phyloP scores from a whole-genome alignment of 768 basidiomycete species.

The Lyophyllum shimeji region DNA sequence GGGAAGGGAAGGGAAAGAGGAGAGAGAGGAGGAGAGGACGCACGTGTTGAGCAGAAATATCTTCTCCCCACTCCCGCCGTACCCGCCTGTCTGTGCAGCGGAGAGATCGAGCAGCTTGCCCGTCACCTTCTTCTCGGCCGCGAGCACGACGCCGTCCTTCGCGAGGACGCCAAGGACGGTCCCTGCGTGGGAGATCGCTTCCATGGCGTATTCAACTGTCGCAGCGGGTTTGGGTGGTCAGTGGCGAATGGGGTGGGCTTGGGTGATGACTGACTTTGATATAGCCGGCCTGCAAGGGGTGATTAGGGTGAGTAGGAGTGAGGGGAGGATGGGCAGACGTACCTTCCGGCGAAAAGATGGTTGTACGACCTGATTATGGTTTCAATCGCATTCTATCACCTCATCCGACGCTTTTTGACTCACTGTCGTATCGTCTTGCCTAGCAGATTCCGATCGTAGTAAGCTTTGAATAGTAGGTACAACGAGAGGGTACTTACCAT shows the following conservation, averaged over 20 bases:
- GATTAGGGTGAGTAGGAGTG: background rate
- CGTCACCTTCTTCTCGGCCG: constrained; percentile 97
- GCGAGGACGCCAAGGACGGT: constrained; percentile 92
- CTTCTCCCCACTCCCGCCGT: constrained; percentile 97
- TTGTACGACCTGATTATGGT: constrained; percentile 74
- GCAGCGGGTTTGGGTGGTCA: constrained; percentile 8
- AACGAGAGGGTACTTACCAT: constrained; percentile 43
- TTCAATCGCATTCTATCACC: constrained; percentile 14
- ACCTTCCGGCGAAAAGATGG: constrained; percentile 99
- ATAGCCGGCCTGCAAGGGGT: constrained; percentile 73
- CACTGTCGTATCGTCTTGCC: constrained; percentile 96
- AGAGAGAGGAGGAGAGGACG: constrained; percentile 25
- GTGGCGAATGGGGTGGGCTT: background rate
- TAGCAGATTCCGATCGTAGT: constrained; percentile 25
- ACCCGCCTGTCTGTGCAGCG: constrained; percentile 81
- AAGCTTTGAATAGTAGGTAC: background rate
- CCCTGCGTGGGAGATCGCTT: constrained; percentile 95
- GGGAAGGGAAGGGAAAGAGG: background rate
- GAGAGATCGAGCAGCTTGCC: constrained; percentile 95
- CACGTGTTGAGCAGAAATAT: constrained; percentile 93
- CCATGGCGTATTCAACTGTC: constrained; percentile 99
- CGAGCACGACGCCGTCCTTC: constrained; percentile 87
- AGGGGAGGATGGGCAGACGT: constrained; percentile 21
- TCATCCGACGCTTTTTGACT: constrained; percentile 30
- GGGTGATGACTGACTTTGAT: constrained; percentile 73